A percentile compares a stretch with the other conserved stretches of the same genome.
These are phyloP conservation scores for Wallacemonas rigidus DNA, from an alignment of 208 protist genomes.

Conservation along the genomic window DNA sequence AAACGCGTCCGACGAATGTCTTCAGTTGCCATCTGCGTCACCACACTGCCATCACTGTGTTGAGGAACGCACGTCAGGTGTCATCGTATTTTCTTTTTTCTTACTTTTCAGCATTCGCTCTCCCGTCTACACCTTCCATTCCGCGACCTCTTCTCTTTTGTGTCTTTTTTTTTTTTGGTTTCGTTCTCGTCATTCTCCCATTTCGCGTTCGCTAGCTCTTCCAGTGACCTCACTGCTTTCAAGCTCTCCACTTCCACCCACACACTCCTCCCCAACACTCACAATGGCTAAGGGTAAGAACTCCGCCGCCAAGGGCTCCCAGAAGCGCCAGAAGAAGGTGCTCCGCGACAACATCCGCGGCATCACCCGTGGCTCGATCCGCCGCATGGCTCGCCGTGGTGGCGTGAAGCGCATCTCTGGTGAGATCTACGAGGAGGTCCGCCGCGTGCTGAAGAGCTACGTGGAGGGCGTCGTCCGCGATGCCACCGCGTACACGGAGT, in stretches of 20 bases:
- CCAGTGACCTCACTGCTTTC: too few species aligned
- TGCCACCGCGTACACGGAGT: too few species aligned
- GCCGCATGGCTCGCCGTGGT: constrained; percentile 62
- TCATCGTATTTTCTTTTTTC: not conserved
- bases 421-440: constrained; percentile 31
- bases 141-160: too few species aligned
- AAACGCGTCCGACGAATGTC: too few species aligned
- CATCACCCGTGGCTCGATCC: constrained; percentile 49
- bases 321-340: constrained; percentile 36
- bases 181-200: not conserved
- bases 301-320: too few species aligned
- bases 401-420: constrained; percentile 64
- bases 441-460: not conserved
- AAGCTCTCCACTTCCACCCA: not conserved
- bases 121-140: not conserved
- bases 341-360: constrained; percentile 47
- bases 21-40: too few species aligned
- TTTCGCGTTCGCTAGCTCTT: too few species aligned
- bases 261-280: constrained; percentile 2
- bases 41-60: too few species aligned
- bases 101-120: constrained; percentile 17
- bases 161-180: not conserved
- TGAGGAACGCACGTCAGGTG: too few species aligned
- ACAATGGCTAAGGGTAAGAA: not conserved
- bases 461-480: too few species aligned